Conservation (phyloP, 208 protist species). For the Porcisia hertigi region DNA sequence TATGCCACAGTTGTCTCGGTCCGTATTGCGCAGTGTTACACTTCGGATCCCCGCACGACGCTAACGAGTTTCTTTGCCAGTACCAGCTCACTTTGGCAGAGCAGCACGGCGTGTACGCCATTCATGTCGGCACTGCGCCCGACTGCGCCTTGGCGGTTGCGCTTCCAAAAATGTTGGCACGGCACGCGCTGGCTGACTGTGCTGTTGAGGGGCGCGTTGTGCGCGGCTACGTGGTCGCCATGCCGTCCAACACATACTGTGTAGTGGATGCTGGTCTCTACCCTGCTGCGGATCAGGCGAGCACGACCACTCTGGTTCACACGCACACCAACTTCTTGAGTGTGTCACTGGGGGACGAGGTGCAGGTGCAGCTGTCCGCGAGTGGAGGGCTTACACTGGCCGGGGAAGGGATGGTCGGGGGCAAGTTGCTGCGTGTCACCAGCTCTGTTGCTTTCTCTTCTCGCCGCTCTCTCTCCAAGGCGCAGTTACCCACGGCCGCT, state of each 20-base stretch:
- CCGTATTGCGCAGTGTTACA: conserved; percentile 45
- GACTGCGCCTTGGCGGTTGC: conserved; percentile 16
- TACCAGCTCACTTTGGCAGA: conserved; percentile 49
- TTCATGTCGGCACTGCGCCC: conserved; percentile 37
- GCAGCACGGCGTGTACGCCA: conserved; percentile 40
- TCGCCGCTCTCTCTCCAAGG: conserved; percentile 15
- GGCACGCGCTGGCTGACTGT: conserved; percentile 10
- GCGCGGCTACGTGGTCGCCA: conserved; percentile 65
- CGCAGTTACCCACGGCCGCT: conserved; percentile 19
- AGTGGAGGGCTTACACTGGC: conserved; percentile 22
- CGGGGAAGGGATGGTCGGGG: conserved; percentile 30
- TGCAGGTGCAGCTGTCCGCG: conserved; percentile 56
- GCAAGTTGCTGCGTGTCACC: conserved; percentile 37
- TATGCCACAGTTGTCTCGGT: conserved; percentile 44
- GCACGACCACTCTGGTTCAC: conserved; percentile 39
- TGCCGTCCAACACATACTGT: conserved; percentile 47
- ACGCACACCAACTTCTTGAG: conserved; percentile 79
- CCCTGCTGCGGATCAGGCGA: conserved; percentile 22
- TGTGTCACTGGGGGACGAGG: conserved; percentile 54
- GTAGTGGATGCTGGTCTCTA: conserved; percentile 68
- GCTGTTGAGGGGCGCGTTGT: conserved; percentile 45
- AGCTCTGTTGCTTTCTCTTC: conserved; percentile 15
- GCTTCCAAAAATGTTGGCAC: conserved; percentile 26
- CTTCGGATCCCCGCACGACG: conserved; percentile 47
- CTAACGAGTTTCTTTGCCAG: conserved; percentile 50